Base-by-base conservation (phyloP, 495 filamentous ascomycete species). In the Xylaria telfairii region DNA sequence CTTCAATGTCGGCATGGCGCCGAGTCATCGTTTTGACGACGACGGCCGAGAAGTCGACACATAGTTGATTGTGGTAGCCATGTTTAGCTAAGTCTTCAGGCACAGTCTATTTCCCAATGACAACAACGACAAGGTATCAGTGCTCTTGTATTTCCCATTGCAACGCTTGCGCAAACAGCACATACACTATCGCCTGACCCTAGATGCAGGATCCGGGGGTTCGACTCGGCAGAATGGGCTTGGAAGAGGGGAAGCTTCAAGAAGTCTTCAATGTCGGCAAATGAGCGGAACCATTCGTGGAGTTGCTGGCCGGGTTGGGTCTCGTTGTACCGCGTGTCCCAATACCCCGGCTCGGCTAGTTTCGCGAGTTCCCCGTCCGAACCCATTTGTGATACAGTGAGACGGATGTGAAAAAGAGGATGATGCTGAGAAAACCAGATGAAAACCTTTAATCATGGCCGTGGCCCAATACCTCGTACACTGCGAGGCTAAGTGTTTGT, bases 1-100 rank as follows among this genome's bases (percentile, higher is more conserved):
- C 44, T 47, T 47, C 15, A 21, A 47, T 47, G 15, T 6, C 44
- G 19, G 19, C 19, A 47, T 47, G 44, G n/a, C 19, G 44, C 17
- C 0, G 1, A 47, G 19, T 47, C 44, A 47, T 47, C 4, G 15
- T 91, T 13, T 80, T 67, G 4, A 83, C 83, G 17, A 88, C 84
- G 1, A 83, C 80, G 3, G 79, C 56, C 0, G 88, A 90, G 76
- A 91, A 90, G 76, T 90, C 88, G 54, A 90, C 75, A 70, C 84
- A 87, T 12, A 84, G 72, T 71, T 91, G 89, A n/a, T 81, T 80
- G 3, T 66, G 79, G 71, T 90, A 90, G 24, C 87, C 85, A 4
- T 77, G 79, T 42, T 72, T 62, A 17, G 79, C 74, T 5, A 90
- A 80, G 42, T 87, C 83, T 4, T 72, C 65, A 2, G 88, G 87